phyloP scores from a whole-genome alignment of 208 protist genomes.

The Leishmania gerbilli region DNA sequence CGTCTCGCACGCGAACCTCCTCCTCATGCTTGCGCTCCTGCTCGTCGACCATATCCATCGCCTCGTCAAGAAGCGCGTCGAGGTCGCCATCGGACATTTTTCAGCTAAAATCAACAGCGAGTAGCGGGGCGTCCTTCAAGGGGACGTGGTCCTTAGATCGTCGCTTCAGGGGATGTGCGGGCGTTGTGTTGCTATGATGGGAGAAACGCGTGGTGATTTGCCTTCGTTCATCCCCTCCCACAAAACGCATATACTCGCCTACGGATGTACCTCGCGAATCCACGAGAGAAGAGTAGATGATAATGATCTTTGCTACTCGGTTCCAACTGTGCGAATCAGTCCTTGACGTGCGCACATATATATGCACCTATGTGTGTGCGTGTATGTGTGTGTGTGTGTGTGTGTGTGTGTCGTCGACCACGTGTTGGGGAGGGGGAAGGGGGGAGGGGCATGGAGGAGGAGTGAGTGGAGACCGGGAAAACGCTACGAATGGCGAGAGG shows the following conservation, averaged over 20 bases:
- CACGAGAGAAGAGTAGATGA: background rate
- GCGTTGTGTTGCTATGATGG: background rate
- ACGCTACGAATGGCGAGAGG: no score
- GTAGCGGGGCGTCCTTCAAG: background rate
- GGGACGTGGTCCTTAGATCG: background rate
- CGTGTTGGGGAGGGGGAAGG: background rate
- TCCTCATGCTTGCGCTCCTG: constrained; percentile 74
- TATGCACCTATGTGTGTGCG: background rate
- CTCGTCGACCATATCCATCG: constrained; percentile 77
- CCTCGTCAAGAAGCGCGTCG: constrained; percentile 82
- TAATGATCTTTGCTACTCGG: background rate
- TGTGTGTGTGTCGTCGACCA: background rate
- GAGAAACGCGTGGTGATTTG: background rate
- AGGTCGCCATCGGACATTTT: constrained; percentile 67
- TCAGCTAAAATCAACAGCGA: background rate
- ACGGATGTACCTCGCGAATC: background rate
- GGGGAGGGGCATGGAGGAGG: background rate
- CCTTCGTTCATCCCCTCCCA: background rate
- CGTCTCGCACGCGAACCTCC: constrained; percentile 47
- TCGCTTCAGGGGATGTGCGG: background rate
- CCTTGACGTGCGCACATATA: background rate
- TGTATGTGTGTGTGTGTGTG: background rate
- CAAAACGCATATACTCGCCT: background rate
- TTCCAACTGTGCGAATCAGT: constrained; percentile 1
- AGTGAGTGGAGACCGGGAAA: background rate